Evolutionary conservation across 495 filamentous ascomycete genomes (phyloP), one percentile per base, ranked within the genome.

Genomic region (Daldinia concentrica): DNA sequence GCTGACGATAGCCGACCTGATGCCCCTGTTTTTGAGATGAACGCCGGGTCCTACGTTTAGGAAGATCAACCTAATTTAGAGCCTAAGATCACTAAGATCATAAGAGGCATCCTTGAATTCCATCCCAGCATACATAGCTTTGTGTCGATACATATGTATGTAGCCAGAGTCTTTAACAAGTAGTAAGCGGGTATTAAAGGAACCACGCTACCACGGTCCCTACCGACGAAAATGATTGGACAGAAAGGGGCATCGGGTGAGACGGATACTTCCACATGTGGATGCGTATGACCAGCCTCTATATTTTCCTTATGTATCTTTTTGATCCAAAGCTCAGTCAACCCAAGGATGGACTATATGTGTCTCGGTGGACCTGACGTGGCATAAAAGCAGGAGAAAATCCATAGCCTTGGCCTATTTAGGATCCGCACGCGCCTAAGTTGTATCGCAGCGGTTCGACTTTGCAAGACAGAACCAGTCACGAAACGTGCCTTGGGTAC

Each of bases 251-350:
- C 11, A 36, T 58, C 71, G 71, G 71, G 64, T 73, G 62, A 50
- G 61, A 73, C 71, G 71, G 71, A 66, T 59, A 69, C 57, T 69
- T 69, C 65, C 70, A 69, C 62, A 34, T 71, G 68, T 66, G 68
- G 68, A 60, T 67, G 54, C 63, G 27, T 43, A 71, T 64, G 55
- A 68, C 69, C 64, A 68, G 32, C 69, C 69, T 72, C 60, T 50
- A 68, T n/a, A 37, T 45, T 55, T 68, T 68, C 57, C 24, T 48
- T 17, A 11, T n/a, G n/a, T n/a, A n/a, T n/a, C n/a, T 36, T 37
- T 19, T 45, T 52, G 14, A 26, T 60, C 27, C 24, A 52, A 67
- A 32, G 39, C 36, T 59, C 27, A 30, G 41, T 54, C 22, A 32
- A 41, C 55, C 27, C 36, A 50, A 64, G 39, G 60, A 64, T 41